phyloP scores from a whole-genome alignment of 1,284 basidiomycete species.

The Malassezia sympodialis region DNA sequence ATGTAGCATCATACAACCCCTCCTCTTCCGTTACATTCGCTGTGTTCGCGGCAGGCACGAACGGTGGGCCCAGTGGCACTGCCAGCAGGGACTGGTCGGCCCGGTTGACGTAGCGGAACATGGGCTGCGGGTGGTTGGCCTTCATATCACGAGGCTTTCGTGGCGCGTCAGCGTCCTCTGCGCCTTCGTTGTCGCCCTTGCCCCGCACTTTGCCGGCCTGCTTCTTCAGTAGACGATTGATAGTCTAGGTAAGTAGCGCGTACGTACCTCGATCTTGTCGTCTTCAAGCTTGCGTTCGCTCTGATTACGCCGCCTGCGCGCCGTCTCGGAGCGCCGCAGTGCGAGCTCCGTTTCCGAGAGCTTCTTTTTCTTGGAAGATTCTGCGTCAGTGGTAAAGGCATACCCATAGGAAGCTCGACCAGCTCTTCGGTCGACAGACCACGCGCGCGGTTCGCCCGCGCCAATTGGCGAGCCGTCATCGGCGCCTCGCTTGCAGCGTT shows the following conservation, averaged over 20 bases:
- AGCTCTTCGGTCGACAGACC: slow-evolving; percentile 23
- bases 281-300: slow-evolving; percentile 83
- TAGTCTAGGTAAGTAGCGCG: slow-evolving; percentile 54
- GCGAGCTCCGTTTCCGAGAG: slow-evolving; percentile 73
- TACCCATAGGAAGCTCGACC: slow-evolving; percentile 34
- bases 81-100: slow-evolving; percentile 13
- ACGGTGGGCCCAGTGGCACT: slow-evolving; percentile 12
- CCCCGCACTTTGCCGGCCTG: slow-evolving; percentile 38
- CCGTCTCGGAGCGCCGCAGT: slow-evolving; percentile 70
- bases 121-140: slow-evolving; percentile 6
- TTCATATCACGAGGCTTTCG: slow-evolving; percentile 4
- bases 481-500: slow-evolving; percentile 23
- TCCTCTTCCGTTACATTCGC: too few relatives aligned
- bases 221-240: slow-evolving; percentile 80
- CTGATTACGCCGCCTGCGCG: slow-evolving; percentile 70
- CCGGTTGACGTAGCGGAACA: slow-evolving; percentile 22
- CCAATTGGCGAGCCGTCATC: slow-evolving; percentile 42
- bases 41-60: not conserved
- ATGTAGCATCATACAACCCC: slow-evolving; percentile 12
- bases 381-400: not conserved
- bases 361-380: slow-evolving; percentile 58
- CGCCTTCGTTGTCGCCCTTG: slow-evolving; percentile 7
- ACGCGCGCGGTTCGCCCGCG: slow-evolving; percentile 21
- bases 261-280: slow-evolving; percentile 59
- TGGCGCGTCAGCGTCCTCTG: not conserved